Evolutionary conservation across 331 rosid genomes (phyloP), one percentile per base, ranked within the genome.

Genomic region (Malus hybrid): DNA sequence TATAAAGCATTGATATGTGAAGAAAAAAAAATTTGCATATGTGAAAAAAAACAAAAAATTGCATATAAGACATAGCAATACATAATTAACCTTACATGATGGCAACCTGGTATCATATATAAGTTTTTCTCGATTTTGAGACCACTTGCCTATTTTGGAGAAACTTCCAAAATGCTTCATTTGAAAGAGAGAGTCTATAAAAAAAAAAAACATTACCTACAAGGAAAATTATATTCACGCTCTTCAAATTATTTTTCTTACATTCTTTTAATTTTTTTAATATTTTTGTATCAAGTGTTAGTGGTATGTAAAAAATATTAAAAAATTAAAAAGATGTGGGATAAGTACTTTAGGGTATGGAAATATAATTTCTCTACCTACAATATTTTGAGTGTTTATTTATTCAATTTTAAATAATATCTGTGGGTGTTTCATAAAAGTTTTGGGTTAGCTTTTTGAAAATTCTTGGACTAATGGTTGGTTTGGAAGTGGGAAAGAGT

Each of bases 401-500:
- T 66, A 0, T 24, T 73, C 44, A 15, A 15, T 16, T 50, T 52
- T 52, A 16, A 52, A 6, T 52, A 15, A 16, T 50, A 16, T 50
- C 3, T 6, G 6, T 39, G 44, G 44, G 44, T 39, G 46, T 71
- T 70, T 44, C 52, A 69, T 75, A 44, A 54, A 31, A 69, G 39
- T 11, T 10, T 50, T 60, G 36, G 44, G 8, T n/a, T 72, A 66
- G 42, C 67, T 63, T 55, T 57, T 44, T 31, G 64, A 10, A 27
- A 18, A n/a, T 71, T 34, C 65, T 18, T 74, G 62, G 46, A 65
- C 20, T 52, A 6, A 16, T 52, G 34, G 48, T 20, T 2, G 56
- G 48, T 39, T 63, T 75, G 57, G 60, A 75, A 75, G 70, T 70
- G 67, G 79, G 57, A 72, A 16, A 32, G 19, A 6, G 79, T 64